phyloP scores from a whole-genome alignment of 306 rosid species.

The Vigna mungo region DNA sequence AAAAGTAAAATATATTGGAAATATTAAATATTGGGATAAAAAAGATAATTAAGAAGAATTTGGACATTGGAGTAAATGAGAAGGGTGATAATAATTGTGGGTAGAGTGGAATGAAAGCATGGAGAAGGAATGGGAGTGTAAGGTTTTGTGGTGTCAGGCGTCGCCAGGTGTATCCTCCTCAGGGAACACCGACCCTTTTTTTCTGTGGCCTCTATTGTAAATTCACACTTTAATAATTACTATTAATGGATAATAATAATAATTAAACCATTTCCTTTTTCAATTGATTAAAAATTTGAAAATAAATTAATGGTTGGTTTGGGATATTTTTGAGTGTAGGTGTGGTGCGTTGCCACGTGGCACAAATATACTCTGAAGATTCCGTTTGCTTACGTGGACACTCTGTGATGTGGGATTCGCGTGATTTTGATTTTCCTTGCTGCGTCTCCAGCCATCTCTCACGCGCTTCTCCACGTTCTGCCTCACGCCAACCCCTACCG shows the following conservation, averaged over 20 bases:
- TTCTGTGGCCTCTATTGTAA: constrained; percentile 40
- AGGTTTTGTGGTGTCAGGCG: constrained; percentile 46
- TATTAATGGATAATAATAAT: neutral
- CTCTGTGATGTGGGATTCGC: constrained; percentile 31
- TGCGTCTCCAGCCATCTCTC: neutral
- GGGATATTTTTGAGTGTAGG: constrained; percentile 35
- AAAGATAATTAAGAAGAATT: too few species aligned
- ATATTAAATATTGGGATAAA: too few species aligned
- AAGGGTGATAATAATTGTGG: neutral
- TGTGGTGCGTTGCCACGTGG: constrained; percentile 28
- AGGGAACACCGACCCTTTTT: constrained; percentile 40
- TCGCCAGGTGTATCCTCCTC: constrained; percentile 57
- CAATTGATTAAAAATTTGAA: too few species aligned
- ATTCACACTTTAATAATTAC: neutral
- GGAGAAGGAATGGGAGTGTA: neutral
- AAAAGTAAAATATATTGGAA: too few species aligned
- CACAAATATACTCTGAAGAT: constrained; percentile 25
- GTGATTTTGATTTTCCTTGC: constrained; percentile 14
- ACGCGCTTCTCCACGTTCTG: neutral
- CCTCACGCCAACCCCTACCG: neutral
- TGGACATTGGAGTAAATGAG: too few species aligned
- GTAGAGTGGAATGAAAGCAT: constrained; percentile 4
- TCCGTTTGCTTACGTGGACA: constrained; percentile 49
- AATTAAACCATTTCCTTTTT: neutral
- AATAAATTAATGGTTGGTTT: neutral